These are phyloP conservation scores for Pseudopithomyces maydicus DNA, from an alignment of 2,329 filamentous ascomycete species.

Conservation along the genomic window DNA sequence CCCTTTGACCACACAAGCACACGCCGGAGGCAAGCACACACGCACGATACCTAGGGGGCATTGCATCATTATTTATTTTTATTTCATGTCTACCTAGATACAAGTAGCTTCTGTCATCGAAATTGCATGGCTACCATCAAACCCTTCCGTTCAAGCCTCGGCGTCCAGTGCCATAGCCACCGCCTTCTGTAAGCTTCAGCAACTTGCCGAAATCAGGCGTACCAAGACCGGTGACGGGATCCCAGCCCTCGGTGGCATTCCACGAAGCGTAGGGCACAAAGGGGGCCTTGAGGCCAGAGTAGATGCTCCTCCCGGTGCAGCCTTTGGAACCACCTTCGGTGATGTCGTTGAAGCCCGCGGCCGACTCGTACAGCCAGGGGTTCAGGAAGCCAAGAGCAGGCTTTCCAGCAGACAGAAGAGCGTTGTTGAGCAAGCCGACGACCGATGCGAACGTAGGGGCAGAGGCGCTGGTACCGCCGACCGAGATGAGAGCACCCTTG, in stretches of 20 bases:
- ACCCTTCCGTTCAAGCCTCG: slow-evolving; percentile 10
- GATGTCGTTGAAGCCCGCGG: slow-evolving; percentile 56
- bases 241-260: slow-evolving; percentile 58
- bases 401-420: slow-evolving; percentile 40
- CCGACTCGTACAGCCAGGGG: slow-evolving; percentile 50
- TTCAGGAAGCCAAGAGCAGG: slow-evolving; percentile 47
- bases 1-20: too few relatives aligned
- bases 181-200: slow-evolving; percentile 28
- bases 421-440: slow-evolving; percentile 45
- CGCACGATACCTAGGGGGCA: too few relatives aligned
- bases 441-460: slow-evolving; percentile 46
- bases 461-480: slow-evolving; percentile 47
- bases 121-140: slow-evolving; percentile 2
- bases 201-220: slow-evolving; percentile 45
- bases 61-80: slow-evolving; percentile 1
- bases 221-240: slow-evolving; percentile 54
- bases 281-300: slow-evolving; percentile 44
- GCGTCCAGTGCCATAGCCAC: slow-evolving; percentile 21
- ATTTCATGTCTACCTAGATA: neutral
- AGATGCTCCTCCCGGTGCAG: slow-evolving; percentile 48
- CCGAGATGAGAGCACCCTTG: slow-evolving; percentile 34
- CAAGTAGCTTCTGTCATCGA: neutral
- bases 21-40: too few relatives aligned
- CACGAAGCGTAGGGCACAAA: slow-evolving; percentile 54
- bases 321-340: slow-evolving; percentile 53